Percentiles rank a stretch among this genome's conserved stretches.
Evolutionary conservation across 148 eudicot species (phyloP).

Genomic region (Dianthus caryophyllus): DNA sequence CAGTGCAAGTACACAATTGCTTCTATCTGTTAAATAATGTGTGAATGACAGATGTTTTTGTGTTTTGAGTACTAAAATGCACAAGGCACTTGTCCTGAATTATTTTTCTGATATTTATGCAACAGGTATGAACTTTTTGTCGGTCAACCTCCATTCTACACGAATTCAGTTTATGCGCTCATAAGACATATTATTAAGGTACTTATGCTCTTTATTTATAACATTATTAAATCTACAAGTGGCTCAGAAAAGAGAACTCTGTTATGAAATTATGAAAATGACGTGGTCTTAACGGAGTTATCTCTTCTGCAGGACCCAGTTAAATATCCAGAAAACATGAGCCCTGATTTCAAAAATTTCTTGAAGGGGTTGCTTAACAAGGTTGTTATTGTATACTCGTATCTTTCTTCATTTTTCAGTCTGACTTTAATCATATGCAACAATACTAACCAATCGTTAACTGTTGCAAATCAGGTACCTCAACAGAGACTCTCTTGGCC

Average conservation of each 20-base stretch:
- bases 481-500: constrained; percentile 94
- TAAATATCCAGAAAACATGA: constrained; percentile 94
- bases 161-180: constrained; percentile 91
- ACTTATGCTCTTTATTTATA: too few species aligned
- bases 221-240: too few species aligned
- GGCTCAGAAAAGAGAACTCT: too few species aligned
- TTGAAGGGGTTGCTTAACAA: constrained; percentile 89
- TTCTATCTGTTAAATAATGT: background rate
- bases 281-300: too few species aligned
- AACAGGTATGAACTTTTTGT: constrained; percentile 95
- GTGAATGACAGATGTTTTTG: background rate
- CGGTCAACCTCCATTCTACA: constrained; percentile 98
- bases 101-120: constrained; percentile 13
- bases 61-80: background rate
- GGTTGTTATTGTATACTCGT: constrained; percentile 38
- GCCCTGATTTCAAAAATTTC: constrained; percentile 74
- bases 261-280: background rate
- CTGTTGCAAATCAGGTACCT: constrained; percentile 59
- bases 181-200: constrained; percentile 95
- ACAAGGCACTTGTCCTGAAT: too few species aligned
- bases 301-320: constrained; percentile 74
- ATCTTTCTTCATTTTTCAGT: background rate
- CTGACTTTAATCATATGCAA: constrained; percentile 6
- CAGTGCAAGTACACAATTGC: constrained; percentile 5
- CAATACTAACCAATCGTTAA: too few species aligned